Evolutionary conservation across 2,329 filamentous ascomycete genomes (phyloP).

Genomic region (Pezicula radicicola): DNA sequence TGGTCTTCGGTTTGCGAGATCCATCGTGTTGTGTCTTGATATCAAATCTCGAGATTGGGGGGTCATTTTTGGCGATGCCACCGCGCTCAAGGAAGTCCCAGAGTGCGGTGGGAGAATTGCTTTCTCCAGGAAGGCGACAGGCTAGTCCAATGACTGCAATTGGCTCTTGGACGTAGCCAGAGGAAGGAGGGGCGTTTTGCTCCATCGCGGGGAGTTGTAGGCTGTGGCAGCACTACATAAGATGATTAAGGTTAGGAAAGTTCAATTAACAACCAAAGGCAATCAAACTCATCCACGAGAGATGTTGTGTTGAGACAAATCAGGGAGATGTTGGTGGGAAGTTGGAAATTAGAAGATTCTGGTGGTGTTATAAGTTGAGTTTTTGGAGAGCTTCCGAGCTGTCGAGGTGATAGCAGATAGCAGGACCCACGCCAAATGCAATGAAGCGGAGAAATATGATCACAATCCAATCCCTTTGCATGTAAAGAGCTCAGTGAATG

Average conservation of each 20-base stretch:
- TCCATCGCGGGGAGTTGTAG: not conserved
- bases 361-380: too few relatives aligned
- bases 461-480: not conserved
- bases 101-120: conserved; percentile 27
- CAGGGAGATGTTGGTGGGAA: too few relatives aligned
- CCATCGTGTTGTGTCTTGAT: conserved; percentile 65
- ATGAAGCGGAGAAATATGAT: too few relatives aligned
- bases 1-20: conserved; percentile 62
- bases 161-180: not conserved
- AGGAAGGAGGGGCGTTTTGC: not conserved
- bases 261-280: too few relatives aligned
- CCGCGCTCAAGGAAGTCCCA: conserved; percentile 57
- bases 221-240: not conserved
- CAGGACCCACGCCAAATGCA: too few relatives aligned
- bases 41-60: conserved; percentile 66
- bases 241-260: not conserved
- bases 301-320: too few relatives aligned
- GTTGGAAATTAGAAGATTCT: too few relatives aligned
- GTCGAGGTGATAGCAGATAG: too few relatives aligned
- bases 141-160: conserved; percentile 1
- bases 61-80: conserved; percentile 61
- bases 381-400: too few relatives aligned
- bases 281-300: too few relatives aligned
- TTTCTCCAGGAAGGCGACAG: conserved; percentile 26
- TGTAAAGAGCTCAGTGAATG: not conserved